These are phyloP conservation scores for Toxoplasma gondii DNA, from an alignment of 169 alveolate genomes.

Conservation along the genomic window DNA sequence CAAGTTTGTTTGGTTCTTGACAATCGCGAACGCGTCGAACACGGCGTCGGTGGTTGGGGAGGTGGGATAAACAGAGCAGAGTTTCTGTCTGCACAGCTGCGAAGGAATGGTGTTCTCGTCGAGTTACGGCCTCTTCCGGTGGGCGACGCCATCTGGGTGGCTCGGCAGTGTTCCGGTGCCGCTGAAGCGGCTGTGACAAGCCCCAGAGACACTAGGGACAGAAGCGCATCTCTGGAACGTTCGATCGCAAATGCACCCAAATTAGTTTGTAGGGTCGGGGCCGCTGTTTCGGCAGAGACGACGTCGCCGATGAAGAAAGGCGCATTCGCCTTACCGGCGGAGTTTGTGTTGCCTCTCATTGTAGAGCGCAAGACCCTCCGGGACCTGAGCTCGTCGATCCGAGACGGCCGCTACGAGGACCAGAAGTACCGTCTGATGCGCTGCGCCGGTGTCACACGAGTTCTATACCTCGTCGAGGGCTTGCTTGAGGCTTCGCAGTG, in stretches of 20 bases:
- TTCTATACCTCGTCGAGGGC: constrained; percentile 26
- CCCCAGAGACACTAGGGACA: background rate
- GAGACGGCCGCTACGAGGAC: constrained; percentile 43
- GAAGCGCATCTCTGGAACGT: background rate
- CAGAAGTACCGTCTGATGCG: constrained; percentile 33
- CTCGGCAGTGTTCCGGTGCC: background rate
- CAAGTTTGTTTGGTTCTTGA: background rate
- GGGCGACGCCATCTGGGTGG: constrained; percentile 40
- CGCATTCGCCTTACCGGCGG: background rate
- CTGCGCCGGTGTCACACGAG: constrained; percentile 9
- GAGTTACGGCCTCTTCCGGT: constrained; percentile 30
- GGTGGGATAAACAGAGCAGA: background rate
- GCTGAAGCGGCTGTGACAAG: background rate
- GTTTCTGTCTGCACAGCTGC: constrained; percentile 16
- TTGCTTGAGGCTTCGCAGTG: constrained; percentile 20
- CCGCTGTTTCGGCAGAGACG: background rate
- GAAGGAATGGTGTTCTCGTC: constrained; percentile 12
- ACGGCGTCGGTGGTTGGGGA: constrained; percentile 1
- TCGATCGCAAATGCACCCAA: background rate
- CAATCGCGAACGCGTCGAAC: constrained; percentile 28
- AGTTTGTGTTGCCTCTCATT: constrained; percentile 11
- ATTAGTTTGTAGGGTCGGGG: background rate
- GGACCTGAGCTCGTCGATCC: constrained; percentile 1
- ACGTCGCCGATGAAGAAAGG: background rate
- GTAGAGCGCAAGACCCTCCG: constrained; percentile 39